Conservation (phyloP, 257 asterid genomes). For the Fraxinus americana region DNA sequence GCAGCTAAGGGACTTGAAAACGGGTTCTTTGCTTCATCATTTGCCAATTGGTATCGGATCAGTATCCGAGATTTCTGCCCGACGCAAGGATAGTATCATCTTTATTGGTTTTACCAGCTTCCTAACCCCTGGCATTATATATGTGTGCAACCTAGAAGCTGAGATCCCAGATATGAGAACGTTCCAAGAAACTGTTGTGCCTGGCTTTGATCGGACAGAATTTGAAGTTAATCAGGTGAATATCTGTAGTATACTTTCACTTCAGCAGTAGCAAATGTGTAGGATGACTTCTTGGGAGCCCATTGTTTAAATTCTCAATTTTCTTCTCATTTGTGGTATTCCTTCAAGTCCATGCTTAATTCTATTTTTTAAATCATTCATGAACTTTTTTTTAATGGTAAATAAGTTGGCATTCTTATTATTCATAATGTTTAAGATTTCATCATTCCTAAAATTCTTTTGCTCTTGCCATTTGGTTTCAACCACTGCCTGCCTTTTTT, state of each 20-base stretch:
- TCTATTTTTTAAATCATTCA: background rate
- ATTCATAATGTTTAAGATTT: background rate
- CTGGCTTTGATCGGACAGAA: slow-evolving; percentile 55
- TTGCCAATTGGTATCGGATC: slow-evolving; percentile 63
- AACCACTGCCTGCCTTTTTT: background rate
- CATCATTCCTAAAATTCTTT: background rate
- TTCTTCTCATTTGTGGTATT: background rate
- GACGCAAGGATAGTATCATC: slow-evolving; percentile 42
- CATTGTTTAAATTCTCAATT: background rate
- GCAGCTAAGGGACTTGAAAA: slow-evolving; percentile 59
- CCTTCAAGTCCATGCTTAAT: background rate
- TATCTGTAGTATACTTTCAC: background rate
- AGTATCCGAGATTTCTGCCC: slow-evolving; percentile 49
- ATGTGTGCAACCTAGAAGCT: slow-evolving; percentile 44
- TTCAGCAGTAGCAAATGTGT: background rate
- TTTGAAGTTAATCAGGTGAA: slow-evolving; percentile 57
- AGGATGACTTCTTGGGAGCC: background rate
- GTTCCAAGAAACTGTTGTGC: slow-evolving; percentile 52
- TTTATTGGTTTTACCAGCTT: slow-evolving; percentile 62
- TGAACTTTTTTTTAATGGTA: background rate
- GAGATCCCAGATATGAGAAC: slow-evolving; percentile 46
- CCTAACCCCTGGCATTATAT: slow-evolving; percentile 57
- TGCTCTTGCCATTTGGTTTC: background rate
- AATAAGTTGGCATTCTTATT: background rate
- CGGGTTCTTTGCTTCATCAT: slow-evolving; percentile 52